These are phyloP conservation scores for Trematosphaeria pertusa DNA, from an alignment of 2,329 filamentous ascomycete species.

Conservation along the genomic window DNA sequence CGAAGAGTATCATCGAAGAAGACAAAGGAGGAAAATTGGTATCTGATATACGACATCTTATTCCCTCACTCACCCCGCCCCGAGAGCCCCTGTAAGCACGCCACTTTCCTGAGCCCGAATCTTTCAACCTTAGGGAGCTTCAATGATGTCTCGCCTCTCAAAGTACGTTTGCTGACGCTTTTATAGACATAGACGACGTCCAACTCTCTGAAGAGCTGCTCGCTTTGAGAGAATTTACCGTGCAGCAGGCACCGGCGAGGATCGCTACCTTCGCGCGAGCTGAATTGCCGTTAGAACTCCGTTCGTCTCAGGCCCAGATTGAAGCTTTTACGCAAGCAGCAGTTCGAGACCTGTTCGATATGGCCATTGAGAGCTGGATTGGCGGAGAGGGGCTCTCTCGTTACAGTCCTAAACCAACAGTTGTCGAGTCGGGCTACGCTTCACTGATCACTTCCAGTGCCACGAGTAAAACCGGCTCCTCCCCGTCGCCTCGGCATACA, in stretches of 20 bases:
- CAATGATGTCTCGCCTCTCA: background rate
- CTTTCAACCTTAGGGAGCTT: no score
- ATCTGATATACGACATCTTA: slow-evolving; percentile 6
- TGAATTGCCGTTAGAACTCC: background rate
- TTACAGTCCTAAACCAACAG: no score
- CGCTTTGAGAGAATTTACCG: slow-evolving; percentile 2
- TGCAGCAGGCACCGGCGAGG: background rate
- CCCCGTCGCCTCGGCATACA: no score
- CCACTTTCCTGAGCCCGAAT: no score
- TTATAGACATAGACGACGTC: slow-evolving; percentile 1
- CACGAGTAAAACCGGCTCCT: no score
- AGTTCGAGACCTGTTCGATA: background rate
- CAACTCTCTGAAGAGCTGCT: slow-evolving; percentile 8
- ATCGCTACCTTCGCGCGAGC: background rate
- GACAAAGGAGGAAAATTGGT: slow-evolving; percentile 11
- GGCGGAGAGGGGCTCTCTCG: no score
- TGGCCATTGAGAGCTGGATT: background rate
- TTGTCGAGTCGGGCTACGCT: no score
- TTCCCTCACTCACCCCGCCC: slow-evolving; percentile 5
- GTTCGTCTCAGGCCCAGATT: background rate
- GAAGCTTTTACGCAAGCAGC: background rate
- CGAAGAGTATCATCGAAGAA: slow-evolving; percentile 8
- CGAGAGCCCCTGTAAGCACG: slow-evolving; percentile 5
- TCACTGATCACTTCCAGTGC: no score
- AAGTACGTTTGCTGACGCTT: background rate